Conservation (phyloP, 176 grass and related monocot species). For the Tuctoria greenei region DNA sequence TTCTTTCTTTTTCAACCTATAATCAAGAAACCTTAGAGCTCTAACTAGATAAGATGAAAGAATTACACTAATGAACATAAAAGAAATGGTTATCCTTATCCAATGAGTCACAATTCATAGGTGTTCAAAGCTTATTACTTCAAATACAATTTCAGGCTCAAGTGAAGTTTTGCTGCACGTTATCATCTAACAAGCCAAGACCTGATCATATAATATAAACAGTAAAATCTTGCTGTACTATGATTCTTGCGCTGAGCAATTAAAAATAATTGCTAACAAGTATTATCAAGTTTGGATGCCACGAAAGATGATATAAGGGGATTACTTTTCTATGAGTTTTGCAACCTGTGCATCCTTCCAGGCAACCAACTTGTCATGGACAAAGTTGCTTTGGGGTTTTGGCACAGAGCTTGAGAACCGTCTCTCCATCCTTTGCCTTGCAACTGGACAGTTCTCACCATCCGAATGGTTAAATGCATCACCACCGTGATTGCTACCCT, state of each 20-base stretch:
- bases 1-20: constrained; percentile 75
- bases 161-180: constrained; percentile 21
- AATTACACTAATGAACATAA: neutral
- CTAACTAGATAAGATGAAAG: neutral
- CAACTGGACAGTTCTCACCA: constrained; percentile 19
- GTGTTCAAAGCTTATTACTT: neutral
- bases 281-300: neutral
- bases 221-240: constrained; percentile 12
- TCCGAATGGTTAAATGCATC: neutral
- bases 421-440: constrained; percentile 32
- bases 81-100: too few relatives aligned
- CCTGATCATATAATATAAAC: constrained; percentile 1
- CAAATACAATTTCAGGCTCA: constrained; percentile 15
- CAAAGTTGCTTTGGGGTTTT: constrained; percentile 31
- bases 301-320: neutral
- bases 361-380: constrained; percentile 57
- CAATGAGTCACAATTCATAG: neutral
- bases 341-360: constrained; percentile 66
- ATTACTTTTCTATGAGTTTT: constrained; percentile 75
- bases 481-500: constrained; percentile 27
- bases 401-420: constrained; percentile 12
- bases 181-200: constrained; percentile 16
- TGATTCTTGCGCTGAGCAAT: constrained; percentile 24
- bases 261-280: constrained; percentile 9
- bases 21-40: constrained; percentile 36